Base-by-base conservation (phyloP, 495 filamentous ascomycete genomes). In the Pseudotulostoma volvatum region DNA sequence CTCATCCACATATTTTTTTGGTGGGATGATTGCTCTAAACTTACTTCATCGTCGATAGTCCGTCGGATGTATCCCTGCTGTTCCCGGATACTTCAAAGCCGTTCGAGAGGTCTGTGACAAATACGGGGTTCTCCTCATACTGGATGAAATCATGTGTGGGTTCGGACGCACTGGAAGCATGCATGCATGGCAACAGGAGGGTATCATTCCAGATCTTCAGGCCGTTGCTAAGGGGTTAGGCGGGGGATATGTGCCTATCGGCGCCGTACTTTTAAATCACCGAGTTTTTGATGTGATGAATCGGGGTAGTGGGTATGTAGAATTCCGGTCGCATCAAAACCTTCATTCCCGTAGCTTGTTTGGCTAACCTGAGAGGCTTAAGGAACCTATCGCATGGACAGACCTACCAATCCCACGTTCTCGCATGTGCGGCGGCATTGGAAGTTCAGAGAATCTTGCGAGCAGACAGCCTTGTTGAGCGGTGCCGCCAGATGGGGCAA, bases 121-220 rank as follows among this genome's bases (percentile, higher is more conserved):
- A 41, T 62, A 82, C 46, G 79, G 76, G 19, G 74, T 72, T 0
- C 65, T 85, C 2, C 59, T 83, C 18, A 76, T 85, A 34, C 55
- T 81, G 4, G 82, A 88, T 40, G 82, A 88, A 42, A 70, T 84
- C 23, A 86, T 88, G 81, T 74, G 77, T 47, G 82, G 79, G 0
- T 82, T 81, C 71, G 80, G 79, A 1, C 66, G 77, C 5, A 70
- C 65, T 11, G 79, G 79, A 0, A 79, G 73, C 2, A 49, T 80
- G 3, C 75, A 79, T 37, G 77, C 73, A 2, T 84, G 76, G 74
- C 64, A 81, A 39, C 67, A 73, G 32, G 77, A 82, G 50, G 63
- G 42, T 33, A 55, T 74, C 9, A 61, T 68, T 0, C 77, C 76
- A 0, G 79, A 83, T 50, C 67, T 84, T n/a, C 68, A 76, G 48